Base-by-base conservation (phyloP, 345 rosid genomes). In the Mallotus nudiflorus region DNA sequence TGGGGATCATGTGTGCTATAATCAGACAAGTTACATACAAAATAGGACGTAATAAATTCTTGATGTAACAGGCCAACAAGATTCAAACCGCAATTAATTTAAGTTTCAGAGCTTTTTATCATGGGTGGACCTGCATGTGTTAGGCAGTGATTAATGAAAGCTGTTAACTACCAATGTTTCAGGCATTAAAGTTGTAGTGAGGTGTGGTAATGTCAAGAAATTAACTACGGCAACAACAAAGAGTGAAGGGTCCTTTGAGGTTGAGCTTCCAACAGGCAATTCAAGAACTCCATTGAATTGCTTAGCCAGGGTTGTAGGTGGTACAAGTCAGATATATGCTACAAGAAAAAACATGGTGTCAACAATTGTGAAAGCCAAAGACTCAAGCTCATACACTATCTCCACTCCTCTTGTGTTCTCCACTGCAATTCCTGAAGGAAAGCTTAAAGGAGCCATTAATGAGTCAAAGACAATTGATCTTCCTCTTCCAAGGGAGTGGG, bases 401-500 rank as follows among this genome's bases (percentile, higher is more conserved):
- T 77, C 91, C 50, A 80, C 89, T 60, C 86, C 91, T 60, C 86
- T 93, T 44, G 82, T 77, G 28, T 85, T 93, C 83, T 87, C 81
- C 73, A 79, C 80, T 13, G 71, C 89, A 51, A 82, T 85, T 27
- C 83, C 85, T 56, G 64, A 74, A 70, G 84, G 58, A 25, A 27
- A 70, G 56, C 11, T 3, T 16, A 12, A 57, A 50, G 40, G 5
- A 45, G 42, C 4, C 15, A 44, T 81, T 25, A 84, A 79, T 24
- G 82, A 90, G 16, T 86, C 97, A 18, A 88, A 85, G 88, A 91
- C 96, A 15, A 3, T 89, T 39, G 86, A 93, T 75, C 65, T 93
- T 65, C 98, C 98, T 13, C 69, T 93, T 16, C 98, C 98, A 4
- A 69, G 28, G 3, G 94, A 87, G 61, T 93, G 98, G 98, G 98